Conservation (phyloP, 345 rosid species). For the Melastoma malabathricum region DNA sequence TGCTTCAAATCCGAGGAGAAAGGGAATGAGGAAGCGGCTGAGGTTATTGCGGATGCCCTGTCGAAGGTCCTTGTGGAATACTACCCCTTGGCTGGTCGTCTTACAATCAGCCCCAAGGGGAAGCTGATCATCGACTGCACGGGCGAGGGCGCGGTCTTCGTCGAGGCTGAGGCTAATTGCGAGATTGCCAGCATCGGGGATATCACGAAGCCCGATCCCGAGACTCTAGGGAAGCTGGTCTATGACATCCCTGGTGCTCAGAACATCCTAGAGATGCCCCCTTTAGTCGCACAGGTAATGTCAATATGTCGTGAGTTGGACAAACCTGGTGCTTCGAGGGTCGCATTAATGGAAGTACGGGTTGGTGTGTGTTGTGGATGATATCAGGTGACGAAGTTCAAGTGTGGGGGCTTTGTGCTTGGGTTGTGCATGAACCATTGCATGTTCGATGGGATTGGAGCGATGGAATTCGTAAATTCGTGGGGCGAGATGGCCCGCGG, state of each 20-base stretch:
- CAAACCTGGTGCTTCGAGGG: no score
- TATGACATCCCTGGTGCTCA: conserved; percentile 70
- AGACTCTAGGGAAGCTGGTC: conserved; percentile 65
- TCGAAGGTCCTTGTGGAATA: conserved; percentile 64
- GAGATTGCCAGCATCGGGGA: conserved; percentile 58
- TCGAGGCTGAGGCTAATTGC: conserved; percentile 74
- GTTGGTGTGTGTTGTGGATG: not conserved
- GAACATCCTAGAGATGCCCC: conserved; percentile 82
- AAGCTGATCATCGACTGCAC: conserved; percentile 66
- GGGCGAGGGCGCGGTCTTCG: conserved; percentile 75
- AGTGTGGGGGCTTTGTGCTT: conserved; percentile 67
- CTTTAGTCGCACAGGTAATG: conserved; percentile 75
- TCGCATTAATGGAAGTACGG: not conserved
- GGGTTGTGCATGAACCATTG: conserved; percentile 73
- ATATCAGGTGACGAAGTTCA: conserved; percentile 62
- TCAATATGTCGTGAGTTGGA: no score
- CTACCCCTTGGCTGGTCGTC: conserved; percentile 78
- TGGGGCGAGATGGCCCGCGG: conserved; percentile 81
- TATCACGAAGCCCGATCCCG: conserved; percentile 67
- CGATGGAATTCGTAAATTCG: conserved; percentile 78
- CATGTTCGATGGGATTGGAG: conserved; percentile 79
- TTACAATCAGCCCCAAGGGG: conserved; percentile 61
- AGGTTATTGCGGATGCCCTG: conserved; percentile 58
- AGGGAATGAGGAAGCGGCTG: conserved; percentile 45
- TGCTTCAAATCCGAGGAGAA: conserved; percentile 57